These are phyloP conservation scores for Mycena chlorophos DNA, from an alignment of 768 basidiomycete genomes.

Conservation along the genomic window DNA sequence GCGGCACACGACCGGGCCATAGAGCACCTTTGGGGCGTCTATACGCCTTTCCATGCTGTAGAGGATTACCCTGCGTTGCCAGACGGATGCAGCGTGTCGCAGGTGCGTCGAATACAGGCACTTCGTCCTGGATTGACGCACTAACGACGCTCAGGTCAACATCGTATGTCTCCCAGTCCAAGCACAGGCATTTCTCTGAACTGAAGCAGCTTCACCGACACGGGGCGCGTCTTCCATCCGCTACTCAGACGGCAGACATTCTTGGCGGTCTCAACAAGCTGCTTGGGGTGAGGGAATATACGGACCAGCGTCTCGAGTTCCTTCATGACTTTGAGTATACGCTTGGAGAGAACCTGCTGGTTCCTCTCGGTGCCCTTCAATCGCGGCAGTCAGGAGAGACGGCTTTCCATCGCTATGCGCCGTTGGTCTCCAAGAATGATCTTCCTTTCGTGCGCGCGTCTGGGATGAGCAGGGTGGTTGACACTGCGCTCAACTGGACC, in stretches of 20 bases:
- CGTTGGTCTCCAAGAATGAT: conserved; percentile 43
- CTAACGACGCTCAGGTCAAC: conserved; percentile 42
- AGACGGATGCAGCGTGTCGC: conserved; percentile 9
- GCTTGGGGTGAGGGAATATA: conserved; percentile 43
- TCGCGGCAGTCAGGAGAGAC: conserved; percentile 52
- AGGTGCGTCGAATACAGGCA: background rate
- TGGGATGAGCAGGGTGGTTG: conserved; percentile 57
- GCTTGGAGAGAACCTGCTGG: conserved; percentile 56
- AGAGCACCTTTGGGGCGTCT: conserved; percentile 18
- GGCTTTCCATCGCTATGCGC: conserved; percentile 54
- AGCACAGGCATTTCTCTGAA: background rate
- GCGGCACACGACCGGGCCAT: conserved; percentile 19
- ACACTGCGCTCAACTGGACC: conserved; percentile 73
- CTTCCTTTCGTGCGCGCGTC: conserved; percentile 53
- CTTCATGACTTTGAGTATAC: conserved; percentile 57
- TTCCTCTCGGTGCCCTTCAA: conserved; percentile 68
- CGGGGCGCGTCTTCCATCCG: conserved; percentile 75
- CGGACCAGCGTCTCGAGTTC: conserved; percentile 54
- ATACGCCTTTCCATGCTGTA: conserved; percentile 16
- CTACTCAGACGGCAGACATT: conserved; percentile 44
- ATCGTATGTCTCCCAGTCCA: conserved; percentile 43
- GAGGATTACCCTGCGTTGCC: conserved; percentile 11
- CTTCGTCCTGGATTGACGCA: background rate
- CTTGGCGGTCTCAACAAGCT: conserved; percentile 55
- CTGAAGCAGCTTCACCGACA: conserved; percentile 69